Conservation (phyloP, 331 rosid species). For the Malus hybrid region DNA sequence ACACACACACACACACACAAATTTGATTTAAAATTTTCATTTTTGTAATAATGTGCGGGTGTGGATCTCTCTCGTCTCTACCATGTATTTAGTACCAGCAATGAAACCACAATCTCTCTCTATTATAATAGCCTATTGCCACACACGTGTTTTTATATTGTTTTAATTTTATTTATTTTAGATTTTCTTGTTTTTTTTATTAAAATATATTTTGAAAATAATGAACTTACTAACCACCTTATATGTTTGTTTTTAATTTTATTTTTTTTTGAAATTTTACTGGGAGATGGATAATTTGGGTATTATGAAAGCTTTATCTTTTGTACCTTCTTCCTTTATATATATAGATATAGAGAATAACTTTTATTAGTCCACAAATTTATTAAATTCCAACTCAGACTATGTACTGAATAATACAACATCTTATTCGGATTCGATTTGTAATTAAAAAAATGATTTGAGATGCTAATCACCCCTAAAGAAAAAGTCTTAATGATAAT, state of each 20-base stretch:
- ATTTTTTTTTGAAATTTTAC: too few species aligned
- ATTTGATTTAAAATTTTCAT: too few species aligned
- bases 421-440: not conserved
- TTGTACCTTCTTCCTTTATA: too few species aligned
- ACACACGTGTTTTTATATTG: too few species aligned
- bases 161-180: too few species aligned
- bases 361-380: not conserved
- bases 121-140: not conserved
- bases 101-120: not conserved
- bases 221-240: too few species aligned
- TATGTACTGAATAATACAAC: not conserved
- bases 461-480: not conserved
- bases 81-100: not conserved
- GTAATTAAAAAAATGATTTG: not conserved
- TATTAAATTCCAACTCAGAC: not conserved
- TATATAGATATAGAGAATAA: not conserved
- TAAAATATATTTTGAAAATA: too few species aligned
- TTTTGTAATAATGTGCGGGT: not conserved
- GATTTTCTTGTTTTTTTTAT: too few species aligned
- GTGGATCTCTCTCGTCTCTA: not conserved
- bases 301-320: too few species aligned
- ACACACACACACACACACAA: too few species aligned
- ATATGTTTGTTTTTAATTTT: too few species aligned
- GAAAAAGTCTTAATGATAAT: not conserved
- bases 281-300: too few species aligned